These are phyloP conservation scores for Medicago lupulina DNA, from an alignment of 306 rosid genomes.

Conservation along the genomic window DNA sequence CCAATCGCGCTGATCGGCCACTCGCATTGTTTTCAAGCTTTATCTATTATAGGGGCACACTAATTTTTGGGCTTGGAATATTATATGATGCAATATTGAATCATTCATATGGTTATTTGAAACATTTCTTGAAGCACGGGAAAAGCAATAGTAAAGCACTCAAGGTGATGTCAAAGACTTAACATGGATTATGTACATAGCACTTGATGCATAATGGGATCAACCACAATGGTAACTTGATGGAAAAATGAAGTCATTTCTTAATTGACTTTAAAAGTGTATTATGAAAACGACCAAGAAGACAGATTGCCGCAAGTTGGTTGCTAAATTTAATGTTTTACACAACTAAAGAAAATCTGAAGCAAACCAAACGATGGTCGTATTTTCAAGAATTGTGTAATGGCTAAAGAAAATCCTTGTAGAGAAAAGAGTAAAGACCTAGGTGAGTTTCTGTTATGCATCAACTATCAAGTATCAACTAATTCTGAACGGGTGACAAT, in stretches of 20 bases:
- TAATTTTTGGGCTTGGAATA: too few species aligned
- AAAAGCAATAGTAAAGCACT: neutral
- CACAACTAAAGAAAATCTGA: neutral
- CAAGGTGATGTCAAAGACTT: neutral
- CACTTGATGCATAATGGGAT: neutral
- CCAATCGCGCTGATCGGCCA: too few species aligned
- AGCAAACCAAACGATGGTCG: neutral
- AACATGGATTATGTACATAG: neutral
- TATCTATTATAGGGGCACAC: too few species aligned
- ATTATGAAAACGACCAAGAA: neutral
- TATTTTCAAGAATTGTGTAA: neutral
- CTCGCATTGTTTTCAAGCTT: too few species aligned
- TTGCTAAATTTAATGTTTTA: too few species aligned
- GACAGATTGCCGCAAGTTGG: neutral
- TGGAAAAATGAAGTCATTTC: neutral
- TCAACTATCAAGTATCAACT: conserved; percentile 29
- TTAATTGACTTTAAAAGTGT: neutral
- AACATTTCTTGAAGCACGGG: neutral
- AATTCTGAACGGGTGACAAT: conserved; percentile 26
- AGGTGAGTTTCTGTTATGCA: neutral
- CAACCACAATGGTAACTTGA: neutral
- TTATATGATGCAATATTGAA: too few species aligned
- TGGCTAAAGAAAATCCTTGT: neutral
- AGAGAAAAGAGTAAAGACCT: neutral
- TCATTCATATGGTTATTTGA: neutral